phyloP scores from a whole-genome alignment of 2,329 filamentous ascomycete species.

The Mycosphaerella arachidis region DNA sequence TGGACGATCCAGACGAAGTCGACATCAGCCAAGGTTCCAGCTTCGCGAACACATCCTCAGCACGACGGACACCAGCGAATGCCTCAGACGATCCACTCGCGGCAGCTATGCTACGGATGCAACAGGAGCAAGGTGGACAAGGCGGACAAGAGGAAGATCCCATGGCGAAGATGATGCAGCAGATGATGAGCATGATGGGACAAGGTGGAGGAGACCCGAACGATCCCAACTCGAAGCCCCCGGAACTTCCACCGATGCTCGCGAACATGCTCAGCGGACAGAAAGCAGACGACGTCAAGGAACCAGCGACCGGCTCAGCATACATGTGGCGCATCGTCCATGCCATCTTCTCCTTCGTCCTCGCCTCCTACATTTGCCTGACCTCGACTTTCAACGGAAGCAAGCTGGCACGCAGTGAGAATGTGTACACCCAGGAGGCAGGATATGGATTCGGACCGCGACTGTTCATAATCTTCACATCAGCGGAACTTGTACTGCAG shows the following conservation, averaged over 20 bases:
- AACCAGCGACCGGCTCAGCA: conserved; percentile 40
- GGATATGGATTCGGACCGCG: conserved; percentile 44
- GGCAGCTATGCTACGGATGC: conserved; percentile 31
- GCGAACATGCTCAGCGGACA: conserved; percentile 42
- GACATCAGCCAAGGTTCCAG: conserved; percentile 51
- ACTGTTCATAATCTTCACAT: conserved; percentile 79
- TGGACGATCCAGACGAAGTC: conserved; percentile 65
- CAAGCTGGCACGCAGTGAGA: conserved; percentile 50
- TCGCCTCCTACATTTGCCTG: conserved; percentile 67
- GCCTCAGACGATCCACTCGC: conserved; percentile 25
- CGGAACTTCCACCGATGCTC: conserved; percentile 43
- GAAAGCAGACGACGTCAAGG: conserved; percentile 26
- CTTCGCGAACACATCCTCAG: conserved; percentile 15
- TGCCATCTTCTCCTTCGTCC: conserved; percentile 63
- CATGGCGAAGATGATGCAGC: conserved; percentile 70
- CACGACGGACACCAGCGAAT: conserved; percentile 6
- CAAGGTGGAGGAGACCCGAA: conserved; percentile 24
- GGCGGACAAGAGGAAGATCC: conserved; percentile 50
- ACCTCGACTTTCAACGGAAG: conserved; percentile 66
- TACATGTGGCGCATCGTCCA: conserved; percentile 70
- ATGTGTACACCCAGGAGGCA: conserved; percentile 37
- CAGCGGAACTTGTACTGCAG: conserved; percentile 68
- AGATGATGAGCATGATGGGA: conserved; percentile 43
- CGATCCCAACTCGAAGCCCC: conserved; percentile 38
- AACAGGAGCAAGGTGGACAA: conserved; percentile 18